Percentiles rank a stretch among this genome's conserved stretches.
phyloP scores from a whole-genome alignment of 768 basidiomycete genomes.

The Hirschioporus abietinus region DNA sequence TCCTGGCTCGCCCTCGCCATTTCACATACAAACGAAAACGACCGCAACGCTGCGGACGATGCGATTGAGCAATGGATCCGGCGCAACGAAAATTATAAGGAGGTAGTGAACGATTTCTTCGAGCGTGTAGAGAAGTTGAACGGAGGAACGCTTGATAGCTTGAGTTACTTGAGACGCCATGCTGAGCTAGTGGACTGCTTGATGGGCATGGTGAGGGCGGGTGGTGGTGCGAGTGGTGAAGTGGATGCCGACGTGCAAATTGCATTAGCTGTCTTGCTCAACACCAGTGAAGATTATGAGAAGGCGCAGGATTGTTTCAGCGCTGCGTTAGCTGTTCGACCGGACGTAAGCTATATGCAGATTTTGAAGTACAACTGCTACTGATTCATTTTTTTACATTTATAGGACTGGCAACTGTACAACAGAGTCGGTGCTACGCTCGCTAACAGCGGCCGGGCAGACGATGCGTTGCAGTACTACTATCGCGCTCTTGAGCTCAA shows the following conservation, averaged over 20 bases:
- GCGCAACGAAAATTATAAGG: constrained; percentile 52
- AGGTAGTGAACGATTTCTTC: constrained; percentile 35
- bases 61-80: constrained; percentile 84
- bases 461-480: constrained; percentile 85
- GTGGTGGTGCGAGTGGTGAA: constrained; percentile 41
- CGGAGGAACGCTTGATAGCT: background rate
- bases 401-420: constrained; percentile 85
- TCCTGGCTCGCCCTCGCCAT: constrained; percentile 91
- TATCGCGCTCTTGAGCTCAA: constrained; percentile 80
- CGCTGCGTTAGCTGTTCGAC: constrained; percentile 80
- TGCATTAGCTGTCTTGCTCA: constrained; percentile 88
- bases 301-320: constrained; percentile 94
- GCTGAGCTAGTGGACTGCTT: constrained; percentile 63
- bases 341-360: constrained; percentile 52
- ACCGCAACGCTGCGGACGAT: constrained; percentile 66
- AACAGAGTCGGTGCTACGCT: constrained; percentile 93
- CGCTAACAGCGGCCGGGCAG: constrained; percentile 80
- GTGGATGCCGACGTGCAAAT: constrained; percentile 96
- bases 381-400: constrained; percentile 3
- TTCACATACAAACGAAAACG: constrained; percentile 85
- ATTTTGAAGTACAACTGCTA: no score
- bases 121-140: constrained; percentile 39
- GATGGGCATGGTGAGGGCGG: constrained; percentile 66
- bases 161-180: constrained; percentile 11
- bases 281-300: constrained; percentile 86